These are phyloP conservation scores for Botrytis hyacinthi DNA, from an alignment of 2,329 filamentous ascomycete genomes.

Conservation along the genomic window DNA sequence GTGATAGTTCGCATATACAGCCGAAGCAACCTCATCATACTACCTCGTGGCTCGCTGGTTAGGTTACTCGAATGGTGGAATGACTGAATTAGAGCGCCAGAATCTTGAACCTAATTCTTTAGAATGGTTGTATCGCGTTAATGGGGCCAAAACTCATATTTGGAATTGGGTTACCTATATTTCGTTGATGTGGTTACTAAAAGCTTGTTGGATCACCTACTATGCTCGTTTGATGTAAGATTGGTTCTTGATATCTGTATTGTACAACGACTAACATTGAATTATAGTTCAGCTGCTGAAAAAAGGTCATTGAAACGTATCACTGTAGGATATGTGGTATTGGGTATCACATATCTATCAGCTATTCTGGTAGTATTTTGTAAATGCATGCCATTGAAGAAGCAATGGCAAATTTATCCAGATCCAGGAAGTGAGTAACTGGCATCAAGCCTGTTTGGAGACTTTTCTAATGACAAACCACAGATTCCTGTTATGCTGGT, in stretches of 20 bases:
- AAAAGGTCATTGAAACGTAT: slow-evolving; percentile 7
- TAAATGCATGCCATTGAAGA: slow-evolving; percentile 16
- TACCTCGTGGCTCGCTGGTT: slow-evolving; percentile 3
- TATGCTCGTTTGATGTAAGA: slow-evolving; percentile 12
- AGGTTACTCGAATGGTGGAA: slow-evolving; percentile 11
- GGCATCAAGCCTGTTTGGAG: background rate
- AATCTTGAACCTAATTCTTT: slow-evolving; percentile 7
- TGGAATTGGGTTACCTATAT: slow-evolving; percentile 16
- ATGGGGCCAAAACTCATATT: slow-evolving; percentile 13
- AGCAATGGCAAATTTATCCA: slow-evolving; percentile 20
- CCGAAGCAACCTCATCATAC: slow-evolving; percentile 1
- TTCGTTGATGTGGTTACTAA: slow-evolving; percentile 9
- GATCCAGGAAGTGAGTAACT: slow-evolving; percentile 13
- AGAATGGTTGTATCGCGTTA: slow-evolving; percentile 16
- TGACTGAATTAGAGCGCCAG: slow-evolving; percentile 1
- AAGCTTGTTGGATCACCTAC: slow-evolving; percentile 12
- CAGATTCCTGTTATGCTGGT: slow-evolving; percentile 14
- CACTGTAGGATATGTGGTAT: slow-evolving; percentile 8
- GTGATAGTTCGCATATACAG: slow-evolving; percentile 15
- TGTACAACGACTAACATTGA: background rate
- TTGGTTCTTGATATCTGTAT: background rate
- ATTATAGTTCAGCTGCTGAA: background rate
- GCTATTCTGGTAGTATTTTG: slow-evolving; percentile 12
- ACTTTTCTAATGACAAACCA: background rate
- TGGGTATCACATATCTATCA: slow-evolving; percentile 5